A percentile compares a stretch with the other conserved stretches of the same genome.
These are phyloP conservation scores for Komagataella pseudopastoris DNA, from an alignment of 805 yeast genomes.

Conservation along the genomic window DNA sequence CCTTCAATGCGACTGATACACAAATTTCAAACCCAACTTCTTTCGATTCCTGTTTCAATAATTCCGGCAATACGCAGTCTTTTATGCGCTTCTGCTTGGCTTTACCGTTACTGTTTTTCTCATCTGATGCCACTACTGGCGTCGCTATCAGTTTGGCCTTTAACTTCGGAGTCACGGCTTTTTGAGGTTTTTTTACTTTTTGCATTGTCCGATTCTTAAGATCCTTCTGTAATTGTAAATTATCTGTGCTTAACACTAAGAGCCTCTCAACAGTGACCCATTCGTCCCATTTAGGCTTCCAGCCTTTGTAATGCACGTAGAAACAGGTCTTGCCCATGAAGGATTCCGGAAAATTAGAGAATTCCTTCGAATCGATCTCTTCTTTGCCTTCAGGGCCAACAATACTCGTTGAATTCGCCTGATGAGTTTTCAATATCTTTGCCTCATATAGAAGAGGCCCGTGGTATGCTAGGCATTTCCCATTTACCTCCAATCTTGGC, in stretches of 20 bases:
- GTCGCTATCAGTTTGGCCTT: not conserved
- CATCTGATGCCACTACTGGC: not conserved
- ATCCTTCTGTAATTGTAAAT: conserved; percentile 46
- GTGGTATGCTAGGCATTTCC: conserved; percentile 65
- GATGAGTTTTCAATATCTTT: conserved; percentile 52
- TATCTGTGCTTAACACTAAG: conserved; percentile 56
- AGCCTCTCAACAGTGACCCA: conserved; percentile 74
- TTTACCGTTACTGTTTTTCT: not conserved
- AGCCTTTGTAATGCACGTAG: conserved; percentile 82
- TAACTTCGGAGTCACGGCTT: conserved; percentile 2
- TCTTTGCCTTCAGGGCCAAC: conserved; percentile 1
- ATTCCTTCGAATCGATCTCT: conserved; percentile 9
- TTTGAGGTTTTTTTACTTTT: conserved; percentile 17
- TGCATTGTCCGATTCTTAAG: conserved; percentile 25
- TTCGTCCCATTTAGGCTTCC: conserved; percentile 96
- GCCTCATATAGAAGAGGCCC: conserved; percentile 90
- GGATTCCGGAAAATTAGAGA: conserved; percentile 12
- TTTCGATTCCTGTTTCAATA: conserved; percentile 14
- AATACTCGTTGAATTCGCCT: conserved; percentile 22
- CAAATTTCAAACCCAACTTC: conserved; percentile 25
- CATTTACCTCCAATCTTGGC: conserved; percentile 3
- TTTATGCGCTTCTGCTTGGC: conserved; percentile 7
- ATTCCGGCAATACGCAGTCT: conserved; percentile 11
- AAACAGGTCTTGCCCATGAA: conserved; percentile 26
- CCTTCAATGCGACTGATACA: conserved; percentile 55